Percentiles rank a stretch among this genome's conserved stretches.
Conservation (phyloP, 2,329 filamentous ascomycete species). For the Fusarium domesticum region DNA sequence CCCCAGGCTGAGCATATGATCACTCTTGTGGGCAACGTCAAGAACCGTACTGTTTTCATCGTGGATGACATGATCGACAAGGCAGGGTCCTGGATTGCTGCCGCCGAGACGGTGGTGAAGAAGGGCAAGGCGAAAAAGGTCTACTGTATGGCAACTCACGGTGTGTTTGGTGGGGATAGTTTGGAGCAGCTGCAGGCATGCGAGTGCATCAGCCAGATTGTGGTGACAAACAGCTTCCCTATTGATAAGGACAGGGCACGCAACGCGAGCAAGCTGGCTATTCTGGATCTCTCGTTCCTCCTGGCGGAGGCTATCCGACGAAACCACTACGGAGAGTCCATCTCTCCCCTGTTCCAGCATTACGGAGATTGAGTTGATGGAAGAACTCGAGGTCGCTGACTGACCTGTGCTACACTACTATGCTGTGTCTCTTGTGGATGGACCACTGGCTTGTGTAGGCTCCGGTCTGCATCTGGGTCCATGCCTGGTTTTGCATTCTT, state of each 20-base stretch:
- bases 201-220: conserved; percentile 88
- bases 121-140: conserved; percentile 87
- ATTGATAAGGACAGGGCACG: conserved; percentile 72
- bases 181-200: conserved; percentile 88
- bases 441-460: conserved; percentile 3
- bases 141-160: conserved; percentile 96
- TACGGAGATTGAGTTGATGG: conserved; percentile 48
- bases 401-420: conserved; percentile 2
- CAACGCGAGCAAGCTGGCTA: conserved; percentile 75
- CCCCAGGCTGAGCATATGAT: conserved; percentile 88
- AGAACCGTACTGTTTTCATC: conserved; percentile 83
- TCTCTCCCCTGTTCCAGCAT: conserved; percentile 67
- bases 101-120: conserved; percentile 94
- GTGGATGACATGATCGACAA: conserved; percentile 99
- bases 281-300: conserved; percentile 84
- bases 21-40: conserved; percentile 94
- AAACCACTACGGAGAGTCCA: conserved; percentile 93
- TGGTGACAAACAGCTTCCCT: conserved; percentile 97
- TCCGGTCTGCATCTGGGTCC: conserved; percentile 9
- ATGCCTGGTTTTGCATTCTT: conserved; percentile 18
- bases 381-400: not conserved
- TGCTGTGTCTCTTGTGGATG: conserved; percentile 11
- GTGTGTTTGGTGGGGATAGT: conserved; percentile 86
- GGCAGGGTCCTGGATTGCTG: conserved; percentile 92
- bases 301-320: conserved; percentile 89